These are phyloP conservation scores for Nicotiana knightiana DNA, from an alignment of 257 asterid species.

Conservation along the genomic window DNA sequence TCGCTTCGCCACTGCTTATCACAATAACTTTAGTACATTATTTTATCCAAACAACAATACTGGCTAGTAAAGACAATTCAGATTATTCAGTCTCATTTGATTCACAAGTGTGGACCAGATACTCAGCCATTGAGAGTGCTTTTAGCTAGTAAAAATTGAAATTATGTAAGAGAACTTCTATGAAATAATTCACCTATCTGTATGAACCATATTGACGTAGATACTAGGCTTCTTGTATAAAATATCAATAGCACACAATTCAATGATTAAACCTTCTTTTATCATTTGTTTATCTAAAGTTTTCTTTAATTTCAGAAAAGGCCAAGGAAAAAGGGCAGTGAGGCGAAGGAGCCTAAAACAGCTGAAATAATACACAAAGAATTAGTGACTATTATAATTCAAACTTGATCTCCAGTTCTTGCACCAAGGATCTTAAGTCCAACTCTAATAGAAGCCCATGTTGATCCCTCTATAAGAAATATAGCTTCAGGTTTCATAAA, in stretches of 20 bases:
- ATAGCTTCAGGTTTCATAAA: slow-evolving; percentile 25
- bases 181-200: background rate
- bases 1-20: background rate
- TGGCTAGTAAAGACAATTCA: background rate
- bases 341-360: slow-evolving; percentile 24
- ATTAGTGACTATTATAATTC: slow-evolving; percentile 60
- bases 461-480: slow-evolving; percentile 39
- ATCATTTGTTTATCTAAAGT: background rate
- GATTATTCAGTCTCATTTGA: background rate
- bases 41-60: background rate
- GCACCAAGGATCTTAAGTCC: slow-evolving; percentile 41
- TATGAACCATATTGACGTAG: background rate
- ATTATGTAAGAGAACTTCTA: background rate
- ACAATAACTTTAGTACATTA: background rate
- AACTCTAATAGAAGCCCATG: slow-evolving; percentile 35
- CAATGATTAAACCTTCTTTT: background rate
- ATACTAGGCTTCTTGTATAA: background rate
- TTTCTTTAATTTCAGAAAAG: background rate
- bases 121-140: background rate
- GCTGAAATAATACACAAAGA: slow-evolving; percentile 82
- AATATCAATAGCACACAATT: background rate
- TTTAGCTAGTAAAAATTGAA: background rate
- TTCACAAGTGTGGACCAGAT: background rate
- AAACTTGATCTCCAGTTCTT: slow-evolving; percentile 25
- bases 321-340: background rate